Base-by-base conservation (phyloP, 1,139 yeast genomes). In the Protomyces inundatus region DNA sequence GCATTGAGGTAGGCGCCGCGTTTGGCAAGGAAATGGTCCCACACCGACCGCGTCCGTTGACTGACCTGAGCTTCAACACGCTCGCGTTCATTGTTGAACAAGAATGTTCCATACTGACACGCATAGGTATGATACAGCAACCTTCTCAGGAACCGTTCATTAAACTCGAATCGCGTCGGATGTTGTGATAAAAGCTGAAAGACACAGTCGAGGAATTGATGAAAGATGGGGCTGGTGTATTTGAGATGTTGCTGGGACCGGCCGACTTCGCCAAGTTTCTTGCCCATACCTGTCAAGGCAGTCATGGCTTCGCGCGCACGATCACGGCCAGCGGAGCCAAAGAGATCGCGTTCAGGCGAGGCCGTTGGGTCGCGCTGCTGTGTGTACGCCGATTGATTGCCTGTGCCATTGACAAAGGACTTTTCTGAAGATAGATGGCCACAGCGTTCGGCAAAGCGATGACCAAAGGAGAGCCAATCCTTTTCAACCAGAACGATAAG, bases 381-480 rank as follows among this genome's bases (percentile, higher is more conserved):
- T 12, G 42, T 5, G 36, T 42, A 12, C 46, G 60, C 48, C n/a
- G 45, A 14, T 14, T 37, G 35, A 6, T 34, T 52, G 14, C 46
- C 52, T 12, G 66, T 61, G 30, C 52, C 55, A n/a, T 70, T 70
- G 16, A 70, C 71, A 54, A 73, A 72, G 52, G 69, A 65, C 68
- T 71, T 74, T 55, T 71, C 81, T 51, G 81, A 77, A 59, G 81
- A 80, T 59, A 82, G 69, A 73, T 88, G 93, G 55, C 95, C 96
- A 36, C 86, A 85, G 66, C 98, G 78, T 66, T 90, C 95, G 61
- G 84, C 83, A 73, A 91, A 93, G 69, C 91, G 82, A 76, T 90
- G 96, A 0, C 98, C 98, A 77, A 93, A 93, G 59, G 96, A 84
- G 1, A 89, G 79, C 98, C 98, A 93, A 69, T 95, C 98, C 72